A percentile compares a stretch with the other conserved stretches of the same genome.
phyloP scores from a whole-genome alignment of 2,329 filamentous ascomycete genomes.

The Fusarium circinatum region DNA sequence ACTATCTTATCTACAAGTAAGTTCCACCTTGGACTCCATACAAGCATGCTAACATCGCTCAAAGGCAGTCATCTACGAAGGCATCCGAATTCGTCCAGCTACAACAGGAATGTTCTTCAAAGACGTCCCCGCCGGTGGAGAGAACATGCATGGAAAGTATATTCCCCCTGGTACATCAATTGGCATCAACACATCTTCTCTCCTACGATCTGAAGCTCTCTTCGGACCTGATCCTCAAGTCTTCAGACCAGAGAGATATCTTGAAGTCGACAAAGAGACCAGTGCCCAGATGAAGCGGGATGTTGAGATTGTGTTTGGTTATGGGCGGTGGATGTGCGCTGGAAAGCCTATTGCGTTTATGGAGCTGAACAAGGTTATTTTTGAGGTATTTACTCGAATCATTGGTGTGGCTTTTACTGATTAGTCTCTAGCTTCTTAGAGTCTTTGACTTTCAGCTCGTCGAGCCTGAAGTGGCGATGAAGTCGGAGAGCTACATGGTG shows the following conservation, averaged over 20 bases:
- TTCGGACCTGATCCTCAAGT: neutral
- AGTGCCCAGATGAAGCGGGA: neutral
- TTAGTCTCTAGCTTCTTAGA: neutral
- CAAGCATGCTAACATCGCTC: accelerated
- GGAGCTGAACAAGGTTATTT: neutral
- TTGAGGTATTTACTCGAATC: neutral
- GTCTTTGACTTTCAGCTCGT: neutral
- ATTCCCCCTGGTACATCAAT: neutral
- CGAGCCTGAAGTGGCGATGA: neutral
- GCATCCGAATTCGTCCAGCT: neutral
- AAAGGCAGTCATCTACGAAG: neutral
- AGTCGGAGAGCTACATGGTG: neutral
- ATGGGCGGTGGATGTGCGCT: neutral
- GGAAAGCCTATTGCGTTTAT: neutral
- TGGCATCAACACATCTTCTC: neutral
- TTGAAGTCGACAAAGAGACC: neutral
- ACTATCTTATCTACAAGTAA: neutral
- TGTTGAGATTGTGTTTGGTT: neutral
- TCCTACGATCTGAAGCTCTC: neutral
- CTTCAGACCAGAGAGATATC: neutral
- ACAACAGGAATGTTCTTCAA: neutral
- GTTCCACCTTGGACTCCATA: accelerated
- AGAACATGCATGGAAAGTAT: neutral
- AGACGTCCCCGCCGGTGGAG: neutral
- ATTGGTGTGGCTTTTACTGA: accelerated